These are phyloP conservation scores for Ambrosiella cleistominuta DNA, from an alignment of 2,329 filamentous ascomycete genomes.

Conservation along the genomic window DNA sequence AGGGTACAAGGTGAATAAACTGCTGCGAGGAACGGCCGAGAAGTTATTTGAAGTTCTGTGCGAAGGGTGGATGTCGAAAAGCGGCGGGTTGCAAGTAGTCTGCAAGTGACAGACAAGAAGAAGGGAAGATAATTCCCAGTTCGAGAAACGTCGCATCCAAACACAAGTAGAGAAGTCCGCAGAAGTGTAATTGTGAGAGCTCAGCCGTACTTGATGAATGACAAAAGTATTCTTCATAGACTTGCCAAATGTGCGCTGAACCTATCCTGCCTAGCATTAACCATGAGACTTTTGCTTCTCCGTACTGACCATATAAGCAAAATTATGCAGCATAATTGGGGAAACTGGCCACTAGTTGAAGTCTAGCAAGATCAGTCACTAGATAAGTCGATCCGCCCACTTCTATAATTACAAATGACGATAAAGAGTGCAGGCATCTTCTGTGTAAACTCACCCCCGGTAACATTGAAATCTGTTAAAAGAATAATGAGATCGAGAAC, in stretches of 20 bases:
- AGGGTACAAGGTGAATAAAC: not conserved
- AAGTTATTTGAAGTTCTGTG: not conserved
- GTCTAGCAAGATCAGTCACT: no score
- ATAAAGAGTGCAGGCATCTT: not conserved
- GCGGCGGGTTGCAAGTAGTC: no score
- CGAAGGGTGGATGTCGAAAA: not conserved
- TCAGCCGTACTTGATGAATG: no score
- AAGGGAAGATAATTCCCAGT: not conserved
- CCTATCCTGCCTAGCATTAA: no score
- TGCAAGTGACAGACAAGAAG: not conserved
- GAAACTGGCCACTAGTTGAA: no score
- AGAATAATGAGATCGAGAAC: not conserved
- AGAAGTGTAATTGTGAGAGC: no score
- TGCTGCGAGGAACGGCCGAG: conserved; percentile 1
- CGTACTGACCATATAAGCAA: no score
- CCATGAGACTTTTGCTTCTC: no score
- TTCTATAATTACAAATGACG: not conserved
- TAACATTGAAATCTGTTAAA: not conserved
- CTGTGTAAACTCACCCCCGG: not conserved
- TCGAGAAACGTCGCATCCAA: not conserved
- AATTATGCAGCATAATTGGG: no score
- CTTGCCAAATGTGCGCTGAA: no score
- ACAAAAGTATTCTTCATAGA: no score
- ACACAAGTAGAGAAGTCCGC: no score
- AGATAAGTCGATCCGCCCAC: not conserved